Evolutionary conservation across 257 asterid genomes (phyloP), one percentile per base, ranked within the genome.

Genomic region (Solanum piurae): DNA sequence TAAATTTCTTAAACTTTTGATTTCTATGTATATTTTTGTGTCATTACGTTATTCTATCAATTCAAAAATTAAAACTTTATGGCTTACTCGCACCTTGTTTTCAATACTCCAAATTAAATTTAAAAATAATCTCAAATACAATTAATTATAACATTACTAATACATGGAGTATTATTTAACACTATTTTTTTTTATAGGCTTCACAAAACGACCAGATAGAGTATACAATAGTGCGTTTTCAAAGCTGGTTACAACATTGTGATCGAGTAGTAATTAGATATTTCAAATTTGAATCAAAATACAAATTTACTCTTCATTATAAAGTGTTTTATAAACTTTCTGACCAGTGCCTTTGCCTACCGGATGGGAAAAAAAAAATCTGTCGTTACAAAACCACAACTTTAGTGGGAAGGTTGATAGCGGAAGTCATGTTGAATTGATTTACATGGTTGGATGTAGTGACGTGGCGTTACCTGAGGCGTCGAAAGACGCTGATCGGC

Each of bases 391-490:
- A 55, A 18, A 18, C 64, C n/a, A 55, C 64, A 55, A 55, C 25
- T 7, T 55, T 20, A 55, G 64, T 55, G 64, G 10, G 93, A 55
- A 89, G 21, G 12, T 75, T 37, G 21, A 40, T 29, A 31, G 86
- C 42, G 84, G 73, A 77, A 21, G 75, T 83, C 88, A 55, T 31
- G 21, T 62, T 38, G 64, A 68, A 76, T 66, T 68, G 60, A 52
- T 83, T 36, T 5, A 14, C 18, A 75, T 88, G 83, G 88, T 77
- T 10, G 25, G 86, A 64, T 49, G 6, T 1, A 33, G 34, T 10
- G 38, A 86, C 88, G 83, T 88, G 90, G 88, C 84, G 16, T 8
- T 69, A 16, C 31, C 66, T 20, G 66, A 58, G 66, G 66, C 66
- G 66, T 20, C 25, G 1, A 60, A 86, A 86, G 34, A 25, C 31